Base-by-base conservation (phyloP, 306 rosid species). In the Hippophae gyantsensis region DNA sequence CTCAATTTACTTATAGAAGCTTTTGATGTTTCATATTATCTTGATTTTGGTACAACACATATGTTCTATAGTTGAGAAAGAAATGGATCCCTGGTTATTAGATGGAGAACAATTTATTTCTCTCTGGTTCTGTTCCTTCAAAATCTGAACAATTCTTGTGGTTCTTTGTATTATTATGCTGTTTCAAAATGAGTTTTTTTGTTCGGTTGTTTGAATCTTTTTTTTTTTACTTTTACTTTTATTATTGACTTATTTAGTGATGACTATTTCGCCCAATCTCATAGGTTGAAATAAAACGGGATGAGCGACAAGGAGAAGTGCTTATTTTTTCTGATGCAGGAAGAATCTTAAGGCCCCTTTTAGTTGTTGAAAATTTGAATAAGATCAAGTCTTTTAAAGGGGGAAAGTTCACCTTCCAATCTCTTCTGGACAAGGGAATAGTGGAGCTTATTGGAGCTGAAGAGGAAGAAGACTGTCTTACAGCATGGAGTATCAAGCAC, bases 221-320 rank as follows among this genome's bases (percentile, higher is more conserved):
- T 32, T 13, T 47, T 32, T 59, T 3, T 10, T 61, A 14, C 10
- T 13, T 47, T 25, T 32, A 18, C 23, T 18, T 18, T 18, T 18
- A 18, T 18, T 18, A 12, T 9, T 14, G 13, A 13, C 43, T 40
- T 54, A 3, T 43, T 38, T 52, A 43, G 10, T 51, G 11, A 32
- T 38, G 9, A 59, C 60, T 71, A 69, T 71, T 40, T 67, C 38
- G 4, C 5, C 38, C 38, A 1, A 32, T 32, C 14, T 56, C 71
- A 45, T 51, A 93, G 99, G 87, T 88, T 61, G 99, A 93, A 79
- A 81, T 93, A 42, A 93, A 93, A 78, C 78, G 85, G 84, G 97
- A 93, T 53, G 79, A 72, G 61, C 67, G 42, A 13, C 90, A 80
- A 50, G 70, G 76, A 62, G 99, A 93, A 74, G 86, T 93, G 57